Evolutionary conservation across 306 rosid genomes (phyloP).

Genomic region (Vicia villosa): DNA sequence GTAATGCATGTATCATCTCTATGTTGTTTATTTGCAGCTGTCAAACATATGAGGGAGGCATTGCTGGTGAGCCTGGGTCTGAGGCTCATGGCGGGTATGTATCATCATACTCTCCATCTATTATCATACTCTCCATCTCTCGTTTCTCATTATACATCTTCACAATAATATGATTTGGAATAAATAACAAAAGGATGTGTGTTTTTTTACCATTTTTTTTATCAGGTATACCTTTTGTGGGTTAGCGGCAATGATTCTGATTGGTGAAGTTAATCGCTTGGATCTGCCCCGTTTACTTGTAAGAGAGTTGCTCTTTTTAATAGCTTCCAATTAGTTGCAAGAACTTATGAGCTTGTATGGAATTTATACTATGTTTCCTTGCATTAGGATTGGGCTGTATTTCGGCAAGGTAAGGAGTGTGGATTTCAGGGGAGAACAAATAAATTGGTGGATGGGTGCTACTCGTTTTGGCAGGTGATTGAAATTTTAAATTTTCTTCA

Average conservation of each 20-base stretch:
- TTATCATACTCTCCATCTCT: background rate
- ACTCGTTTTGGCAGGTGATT: conserved; percentile 97
- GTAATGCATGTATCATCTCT: conserved; percentile 14
- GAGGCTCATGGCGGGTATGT: conserved; percentile 99
- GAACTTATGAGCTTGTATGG: conserved; percentile 10
- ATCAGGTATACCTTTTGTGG: conserved; percentile 92
- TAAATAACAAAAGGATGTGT: conserved; percentile 13
- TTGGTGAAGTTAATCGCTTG: conserved; percentile 78
- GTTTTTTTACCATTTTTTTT: no score
- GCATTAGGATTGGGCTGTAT: conserved; percentile 83
- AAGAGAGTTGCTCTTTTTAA: conserved; percentile 44
- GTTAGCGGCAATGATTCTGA: conserved; percentile 87
- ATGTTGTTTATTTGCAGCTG: conserved; percentile 62
- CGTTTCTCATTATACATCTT: background rate
- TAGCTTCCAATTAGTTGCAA: conserved; percentile 8
- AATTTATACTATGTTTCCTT: conserved; percentile 25
- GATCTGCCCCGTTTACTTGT: conserved; percentile 75
- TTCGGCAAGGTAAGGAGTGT: conserved; percentile 82
- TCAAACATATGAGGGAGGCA: conserved; percentile 97
- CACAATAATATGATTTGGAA: conserved; percentile 21
- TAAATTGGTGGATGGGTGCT: conserved; percentile 96
- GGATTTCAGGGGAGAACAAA: conserved; percentile 99
- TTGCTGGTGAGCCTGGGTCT: conserved; percentile 91
- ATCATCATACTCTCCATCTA: conserved; percentile 5
- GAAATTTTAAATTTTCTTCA: conserved; percentile 18